Conservation (phyloP, 768 basidiomycete genomes). For the Mycena galericulata region DNA sequence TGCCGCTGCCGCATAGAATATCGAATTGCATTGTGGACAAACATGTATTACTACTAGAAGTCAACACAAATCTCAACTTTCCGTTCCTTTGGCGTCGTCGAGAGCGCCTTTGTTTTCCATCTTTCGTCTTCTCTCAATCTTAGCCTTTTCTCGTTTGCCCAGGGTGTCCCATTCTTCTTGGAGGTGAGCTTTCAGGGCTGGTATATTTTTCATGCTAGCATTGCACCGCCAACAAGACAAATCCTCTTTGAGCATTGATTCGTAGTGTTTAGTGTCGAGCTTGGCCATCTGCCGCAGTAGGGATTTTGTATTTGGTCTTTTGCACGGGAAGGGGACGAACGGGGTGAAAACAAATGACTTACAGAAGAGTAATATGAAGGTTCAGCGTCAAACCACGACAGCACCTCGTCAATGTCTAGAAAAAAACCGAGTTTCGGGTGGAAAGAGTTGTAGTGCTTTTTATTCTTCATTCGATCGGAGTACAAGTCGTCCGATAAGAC, state of each 20-base stretch:
- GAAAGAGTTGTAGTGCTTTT: slow-evolving; percentile 94
- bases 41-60: slow-evolving; percentile 19
- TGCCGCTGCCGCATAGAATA: slow-evolving; percentile 10
- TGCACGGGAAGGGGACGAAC: background rate
- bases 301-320: slow-evolving; percentile 5
- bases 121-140: slow-evolving; percentile 56
- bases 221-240: slow-evolving; percentile 81
- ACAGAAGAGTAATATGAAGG: slow-evolving; percentile 66
- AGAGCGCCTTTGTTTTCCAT: slow-evolving; percentile 43
- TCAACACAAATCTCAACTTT: background rate
- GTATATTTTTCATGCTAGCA: slow-evolving; percentile 74
- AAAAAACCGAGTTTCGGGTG: slow-evolving; percentile 89
- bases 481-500: slow-evolving; percentile 84
- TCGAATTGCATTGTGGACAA: slow-evolving; percentile 1
- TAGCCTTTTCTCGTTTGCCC: slow-evolving; percentile 55
- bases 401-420: slow-evolving; percentile 79
- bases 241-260: slow-evolving; percentile 73
- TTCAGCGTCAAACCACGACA: slow-evolving; percentile 82
- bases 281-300: slow-evolving; percentile 59
- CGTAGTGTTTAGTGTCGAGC: slow-evolving; percentile 66
- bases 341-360: slow-evolving; percentile 37
- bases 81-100: slow-evolving; percentile 9
- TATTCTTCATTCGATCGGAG: slow-evolving; percentile 79
- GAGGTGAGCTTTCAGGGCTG: slow-evolving; percentile 79
- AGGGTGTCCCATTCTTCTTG: slow-evolving; percentile 77